Evolutionary conservation across 768 basidiomycete species (phyloP).

Genomic region (Pholiota conissans): DNA sequence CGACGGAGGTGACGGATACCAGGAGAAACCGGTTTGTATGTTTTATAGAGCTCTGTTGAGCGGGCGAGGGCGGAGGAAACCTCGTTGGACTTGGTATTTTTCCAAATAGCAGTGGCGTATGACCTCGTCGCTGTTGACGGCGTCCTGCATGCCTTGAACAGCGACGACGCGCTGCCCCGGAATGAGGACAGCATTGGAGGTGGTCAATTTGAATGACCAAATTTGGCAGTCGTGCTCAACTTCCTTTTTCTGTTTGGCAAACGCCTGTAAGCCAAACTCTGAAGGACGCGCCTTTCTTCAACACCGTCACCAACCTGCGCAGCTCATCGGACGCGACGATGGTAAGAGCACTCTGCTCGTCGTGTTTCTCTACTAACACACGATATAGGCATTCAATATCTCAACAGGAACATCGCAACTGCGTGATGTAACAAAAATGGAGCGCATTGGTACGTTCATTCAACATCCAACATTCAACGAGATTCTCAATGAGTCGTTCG

Average conservation of each 20-base stretch:
- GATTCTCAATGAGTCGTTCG: neutral
- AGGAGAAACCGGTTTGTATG: conserved; percentile 86
- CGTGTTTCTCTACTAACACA: neutral
- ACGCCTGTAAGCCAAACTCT: conserved; percentile 14
- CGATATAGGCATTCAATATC: conserved; percentile 62
- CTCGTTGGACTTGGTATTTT: conserved; percentile 35
- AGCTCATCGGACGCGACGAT: too few relatives aligned
- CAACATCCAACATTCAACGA: neutral
- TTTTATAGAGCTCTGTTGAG: conserved; percentile 69
- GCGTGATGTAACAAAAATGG: conserved; percentile 89
- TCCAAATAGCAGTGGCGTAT: conserved; percentile 41
- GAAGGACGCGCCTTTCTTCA: conserved; percentile 13
- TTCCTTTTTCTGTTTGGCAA: conserved; percentile 22
- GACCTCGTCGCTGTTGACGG: conserved; percentile 10
- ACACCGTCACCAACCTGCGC: too few relatives aligned
- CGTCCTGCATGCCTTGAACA: conserved; percentile 37
- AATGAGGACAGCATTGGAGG: conserved; percentile 42
- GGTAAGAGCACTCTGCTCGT: conserved; percentile 12
- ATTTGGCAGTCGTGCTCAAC: conserved; percentile 20
- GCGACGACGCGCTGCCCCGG: conserved; percentile 37
- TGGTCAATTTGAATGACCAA: conserved; percentile 18
- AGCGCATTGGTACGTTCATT: conserved; percentile 71
- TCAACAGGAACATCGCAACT: conserved; percentile 76
- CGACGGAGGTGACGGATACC: conserved; percentile 84
- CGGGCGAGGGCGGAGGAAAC: conserved; percentile 47